Evolutionary conservation across 225 moss, liverwort and hornwort genomes (phyloP), one percentile per base, ranked within the genome.

Genomic region (Polytrichum commune): DNA sequence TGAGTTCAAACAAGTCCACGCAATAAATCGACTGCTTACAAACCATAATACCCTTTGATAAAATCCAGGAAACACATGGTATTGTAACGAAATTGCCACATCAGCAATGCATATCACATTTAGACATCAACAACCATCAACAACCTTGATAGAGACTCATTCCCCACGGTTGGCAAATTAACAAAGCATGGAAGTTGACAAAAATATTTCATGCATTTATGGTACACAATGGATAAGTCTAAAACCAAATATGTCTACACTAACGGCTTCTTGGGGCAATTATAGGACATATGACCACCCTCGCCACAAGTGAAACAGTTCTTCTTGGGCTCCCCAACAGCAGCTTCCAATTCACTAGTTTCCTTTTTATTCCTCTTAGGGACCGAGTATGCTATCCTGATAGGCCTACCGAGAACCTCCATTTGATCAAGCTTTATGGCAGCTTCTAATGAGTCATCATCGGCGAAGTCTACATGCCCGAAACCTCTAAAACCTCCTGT

Each of bases 341-440:
- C 68, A 13, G 18, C 53, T 5, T 30, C 6, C 1, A 19, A 24
- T 1, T 2, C 18, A 25, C 74, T 16, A n/a, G 71, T 67, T 18
- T 22, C 63, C 64, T 5, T 19, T 13, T 69, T 30, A 38, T 18
- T 70, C 53, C 80, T 89, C 38, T 73, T 81, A 53, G 97, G 86
- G 7, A 98, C 91, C 1, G 91, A 86, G 67, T 95, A 98, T 0
- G 95, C 92, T 60, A 98, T 89, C 74, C 93, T 98, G 20, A 98
- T 55, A 1, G 92, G 88, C 18, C 94, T 91, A 1, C 85, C 97
- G 0, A 91, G 66, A 30, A 98, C 65, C 1, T 27, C 24, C 27
- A 69, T 70, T 72, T 93, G 92, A 69, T 98, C 91, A 27, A 93
- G 77, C 71, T 86, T 88, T 69, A 94, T 78, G 8, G 92, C 95